phyloP scores from a whole-genome alignment of 2,329 filamentous ascomycete genomes.

The Pseudodiploospora longispora region DNA sequence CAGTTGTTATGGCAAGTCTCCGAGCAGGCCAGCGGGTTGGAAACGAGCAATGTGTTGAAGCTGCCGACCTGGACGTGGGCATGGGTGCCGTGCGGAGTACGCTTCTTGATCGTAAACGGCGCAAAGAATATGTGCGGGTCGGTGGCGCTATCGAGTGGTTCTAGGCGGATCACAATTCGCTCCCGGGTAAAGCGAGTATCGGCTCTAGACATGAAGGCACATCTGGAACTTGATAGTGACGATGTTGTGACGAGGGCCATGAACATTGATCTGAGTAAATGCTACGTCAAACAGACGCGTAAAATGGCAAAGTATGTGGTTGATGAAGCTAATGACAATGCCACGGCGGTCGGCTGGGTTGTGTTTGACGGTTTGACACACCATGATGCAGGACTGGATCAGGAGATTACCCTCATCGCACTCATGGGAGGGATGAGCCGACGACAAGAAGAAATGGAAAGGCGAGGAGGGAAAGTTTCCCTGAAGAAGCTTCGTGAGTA shows the following conservation, averaged over 20 bases:
- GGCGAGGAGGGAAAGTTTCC: conserved; percentile 2
- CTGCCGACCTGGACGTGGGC: conserved; percentile 12
- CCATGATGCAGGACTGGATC: neutral
- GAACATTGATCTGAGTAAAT: conserved; percentile 4
- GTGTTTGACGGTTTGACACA: conserved; percentile 4
- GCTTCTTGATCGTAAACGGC: conserved; percentile 7
- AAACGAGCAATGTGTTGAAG: conserved; percentile 3
- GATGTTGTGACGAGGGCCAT: conserved; percentile 1
- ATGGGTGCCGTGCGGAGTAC: conserved; percentile 10
- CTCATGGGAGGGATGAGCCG: conserved; percentile 7
- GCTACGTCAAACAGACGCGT: conserved; percentile 7
- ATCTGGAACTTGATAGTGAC: neutral
- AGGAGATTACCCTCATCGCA: neutral
- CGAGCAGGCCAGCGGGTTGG: neutral
- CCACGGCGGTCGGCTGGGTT: conserved; percentile 5
- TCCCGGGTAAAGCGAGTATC: conserved; percentile 1
- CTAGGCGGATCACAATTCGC: conserved; percentile 1
- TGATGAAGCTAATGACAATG: neutral
- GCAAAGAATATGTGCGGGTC: conserved; percentile 9
- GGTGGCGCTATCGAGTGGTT: neutral
- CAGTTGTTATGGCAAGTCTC: conserved; percentile 12
- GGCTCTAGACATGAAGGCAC: neutral
- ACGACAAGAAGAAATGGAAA: conserved; percentile 6
- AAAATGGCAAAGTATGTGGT: conserved; percentile 5
- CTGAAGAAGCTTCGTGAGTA: conserved; percentile 6